Evolutionary conservation across 768 basidiomycete genomes (phyloP).

Genomic region (Phylloporus scabripes): DNA sequence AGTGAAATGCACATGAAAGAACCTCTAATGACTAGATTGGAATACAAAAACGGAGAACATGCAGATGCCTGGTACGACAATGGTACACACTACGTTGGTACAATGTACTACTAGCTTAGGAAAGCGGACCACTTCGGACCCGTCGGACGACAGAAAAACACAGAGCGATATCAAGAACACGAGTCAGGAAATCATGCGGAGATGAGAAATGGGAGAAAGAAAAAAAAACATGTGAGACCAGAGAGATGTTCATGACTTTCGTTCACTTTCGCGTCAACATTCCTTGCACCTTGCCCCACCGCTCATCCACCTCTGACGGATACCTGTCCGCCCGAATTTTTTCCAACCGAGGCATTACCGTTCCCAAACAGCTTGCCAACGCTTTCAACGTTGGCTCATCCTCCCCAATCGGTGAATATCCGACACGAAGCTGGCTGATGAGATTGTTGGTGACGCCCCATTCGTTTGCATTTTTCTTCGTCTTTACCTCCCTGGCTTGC

Average conservation of each 20-base stretch:
- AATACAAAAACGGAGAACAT: not conserved
- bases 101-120: not conserved
- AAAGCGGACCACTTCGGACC: not conserved
- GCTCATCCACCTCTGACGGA: constrained; percentile 9
- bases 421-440: constrained; percentile 16
- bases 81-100: not conserved
- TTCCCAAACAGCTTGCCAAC: constrained; percentile 14
- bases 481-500: not conserved
- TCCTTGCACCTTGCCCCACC: constrained; percentile 11
- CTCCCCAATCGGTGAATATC: constrained; percentile 22
- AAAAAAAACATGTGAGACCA: not conserved
- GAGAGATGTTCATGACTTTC: not conserved
- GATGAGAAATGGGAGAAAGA: not conserved
- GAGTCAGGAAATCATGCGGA: not conserved
- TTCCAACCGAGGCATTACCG: constrained; percentile 23
- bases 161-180: not conserved
- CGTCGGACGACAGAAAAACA: not conserved
- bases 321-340: constrained; percentile 13
- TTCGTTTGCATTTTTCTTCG: not conserved
- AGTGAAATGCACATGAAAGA: not conserved
- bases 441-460: constrained; percentile 17
- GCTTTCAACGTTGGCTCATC: constrained; percentile 1
- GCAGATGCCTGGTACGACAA: not conserved
- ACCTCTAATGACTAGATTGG: not conserved
- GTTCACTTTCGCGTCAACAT: constrained; percentile 6